Evolutionary conservation across 2,329 filamentous ascomycete genomes (phyloP), one percentile per base, ranked within the genome.

Genomic region (Aspergillus novoparasiticus): DNA sequence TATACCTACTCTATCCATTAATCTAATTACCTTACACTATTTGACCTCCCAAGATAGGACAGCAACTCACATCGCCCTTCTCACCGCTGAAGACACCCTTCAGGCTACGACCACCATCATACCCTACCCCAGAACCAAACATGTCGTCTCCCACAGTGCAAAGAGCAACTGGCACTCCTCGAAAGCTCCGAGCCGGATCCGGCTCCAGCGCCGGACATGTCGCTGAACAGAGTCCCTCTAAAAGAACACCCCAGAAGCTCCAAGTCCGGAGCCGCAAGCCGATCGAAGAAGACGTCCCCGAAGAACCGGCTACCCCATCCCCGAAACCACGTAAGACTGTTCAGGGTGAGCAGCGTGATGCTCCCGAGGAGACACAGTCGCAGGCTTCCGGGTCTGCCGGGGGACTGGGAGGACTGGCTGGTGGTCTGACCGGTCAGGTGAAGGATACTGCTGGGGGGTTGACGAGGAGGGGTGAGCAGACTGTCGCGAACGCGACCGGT

Each of bases 311-410:
- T 12, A 45, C 45, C 5, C 51, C 34, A n/a, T 57, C 51, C 16
- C 54, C 26, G 10, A 41, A 54, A 55, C 45, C 68, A 11, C 21
- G 51, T 6, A 55, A 8, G 32, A 23, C 32, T 10, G 21, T 21
- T 2, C n/a, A 26, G 32, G 14, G 32, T 4, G 72, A 74, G 54
- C 72, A 74, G 50, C 71, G 72, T 32, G 69, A 68, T 36, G 53
- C 63, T 2, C 66, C 65, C 1, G 71, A 72, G 16, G 72, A 73
- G 23, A 59, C 56, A 19, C 66, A 48, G 21, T 74, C 73, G 0
- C 69, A 72, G 41, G 73, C 70, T 9, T 75, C 74, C 2, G 72
- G 72, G 39, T 75, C 74, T 3, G 67, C 68, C 9, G 65, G 70
- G 10, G 66, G 66, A 1, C 28, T 69, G 41, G 69, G 69, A 6